Conservation (phyloP, 2,329 filamentous ascomycete species). For the Xylaria sp. region DNA sequence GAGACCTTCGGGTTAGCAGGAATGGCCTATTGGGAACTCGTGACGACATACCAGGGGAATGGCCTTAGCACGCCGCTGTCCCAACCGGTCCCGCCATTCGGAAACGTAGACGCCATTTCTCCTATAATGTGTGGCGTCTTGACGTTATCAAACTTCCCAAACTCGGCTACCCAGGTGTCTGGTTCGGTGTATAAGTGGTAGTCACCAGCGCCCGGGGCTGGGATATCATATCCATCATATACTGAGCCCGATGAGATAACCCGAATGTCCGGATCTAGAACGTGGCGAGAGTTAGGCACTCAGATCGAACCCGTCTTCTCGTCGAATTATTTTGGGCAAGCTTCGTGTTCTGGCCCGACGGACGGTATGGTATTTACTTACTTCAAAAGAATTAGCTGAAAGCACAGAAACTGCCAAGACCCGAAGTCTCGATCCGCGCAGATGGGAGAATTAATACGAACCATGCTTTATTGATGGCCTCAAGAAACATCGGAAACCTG, state of each 20-base stretch:
- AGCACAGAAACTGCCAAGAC: background rate
- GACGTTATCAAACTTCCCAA: conserved; percentile 64
- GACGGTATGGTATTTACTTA: conserved; percentile 1
- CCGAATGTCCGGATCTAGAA: conserved; percentile 63
- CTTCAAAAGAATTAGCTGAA: conserved; percentile 17
- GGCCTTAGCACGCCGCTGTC: conserved; percentile 55
- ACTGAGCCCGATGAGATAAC: conserved; percentile 63
- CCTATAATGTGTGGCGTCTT: conserved; percentile 50
- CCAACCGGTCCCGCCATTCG: conserved; percentile 63
- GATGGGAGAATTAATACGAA: conserved; percentile 7
- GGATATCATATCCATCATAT: conserved; percentile 57
- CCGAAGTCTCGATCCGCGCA: background rate
- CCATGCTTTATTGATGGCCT: conserved; percentile 65
- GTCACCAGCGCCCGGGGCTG: conserved; percentile 58
- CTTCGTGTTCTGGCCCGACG: background rate
- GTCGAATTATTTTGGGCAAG: background rate
- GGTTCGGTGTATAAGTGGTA: conserved; percentile 65
- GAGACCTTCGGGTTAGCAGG: conserved; percentile 26
- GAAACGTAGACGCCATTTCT: conserved; percentile 64
- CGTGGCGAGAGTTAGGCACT: background rate
- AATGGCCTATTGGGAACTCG: background rate
- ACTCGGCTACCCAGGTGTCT: conserved; percentile 61
- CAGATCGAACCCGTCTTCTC: background rate
- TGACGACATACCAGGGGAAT: conserved; percentile 56
- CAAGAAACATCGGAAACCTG: conserved; percentile 68